Evolutionary conservation across 2,329 filamentous ascomycete species (phyloP).

Genomic region (Elsinoe arachidis): DNA sequence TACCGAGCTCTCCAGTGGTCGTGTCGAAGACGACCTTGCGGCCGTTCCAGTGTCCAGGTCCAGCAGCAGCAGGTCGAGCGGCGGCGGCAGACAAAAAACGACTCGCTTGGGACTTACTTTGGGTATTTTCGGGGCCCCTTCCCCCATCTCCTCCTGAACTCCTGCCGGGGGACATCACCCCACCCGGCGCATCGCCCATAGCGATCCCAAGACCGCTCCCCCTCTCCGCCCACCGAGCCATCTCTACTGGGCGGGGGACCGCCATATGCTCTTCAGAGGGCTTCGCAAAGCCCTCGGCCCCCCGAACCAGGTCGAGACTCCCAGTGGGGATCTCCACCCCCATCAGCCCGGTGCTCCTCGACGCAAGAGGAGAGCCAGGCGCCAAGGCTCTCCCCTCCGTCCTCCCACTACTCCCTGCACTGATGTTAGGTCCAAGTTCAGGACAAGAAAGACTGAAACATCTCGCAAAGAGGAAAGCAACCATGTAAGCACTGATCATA

Average conservation of each 20-base stretch:
- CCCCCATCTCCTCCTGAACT: neutral
- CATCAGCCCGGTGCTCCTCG: neutral
- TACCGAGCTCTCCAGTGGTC: constrained; percentile 10
- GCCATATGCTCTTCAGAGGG: neutral
- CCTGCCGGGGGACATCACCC: neutral
- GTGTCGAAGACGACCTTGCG: neutral
- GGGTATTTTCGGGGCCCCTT: neutral
- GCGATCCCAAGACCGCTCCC: constrained; percentile 4
- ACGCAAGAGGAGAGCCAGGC: constrained; percentile 6
- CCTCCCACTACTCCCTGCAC: neutral
- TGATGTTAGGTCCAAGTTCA: neutral
- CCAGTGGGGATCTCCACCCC: constrained; percentile 7
- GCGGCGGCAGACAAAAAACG: neutral
- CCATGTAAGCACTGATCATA: neutral
- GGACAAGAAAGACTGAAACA: neutral
- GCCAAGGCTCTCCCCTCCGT: neutral
- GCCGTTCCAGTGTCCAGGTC: neutral
- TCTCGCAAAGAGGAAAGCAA: neutral
- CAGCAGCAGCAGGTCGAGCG: neutral
- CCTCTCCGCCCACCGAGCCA: neutral
- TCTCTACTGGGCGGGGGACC: constrained; percentile 1
- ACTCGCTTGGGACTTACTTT: neutral
- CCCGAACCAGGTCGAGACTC: constrained; percentile 5
- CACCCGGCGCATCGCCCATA: neutral
- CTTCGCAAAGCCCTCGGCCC: neutral